Evolutionary conservation across 2,329 filamentous ascomycete genomes (phyloP), one percentile per base, ranked within the genome.

Genomic region (Diaporthe destruens): DNA sequence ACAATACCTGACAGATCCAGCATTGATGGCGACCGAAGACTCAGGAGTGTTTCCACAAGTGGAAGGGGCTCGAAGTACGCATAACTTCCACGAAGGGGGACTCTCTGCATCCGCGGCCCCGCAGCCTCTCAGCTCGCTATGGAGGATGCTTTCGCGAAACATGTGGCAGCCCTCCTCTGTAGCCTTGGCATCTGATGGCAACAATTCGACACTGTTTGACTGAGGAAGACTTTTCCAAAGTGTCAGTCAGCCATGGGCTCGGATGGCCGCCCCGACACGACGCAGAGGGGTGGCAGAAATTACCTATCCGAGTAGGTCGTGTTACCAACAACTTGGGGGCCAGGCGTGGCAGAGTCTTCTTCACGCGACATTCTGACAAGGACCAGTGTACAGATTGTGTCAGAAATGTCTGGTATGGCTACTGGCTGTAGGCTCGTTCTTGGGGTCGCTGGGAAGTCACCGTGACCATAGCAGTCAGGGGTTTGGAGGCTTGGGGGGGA

Each of bases 281-380:
- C 3, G 47, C 32, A 23, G 32, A 66, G 32, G 61, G 25, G 32
- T 32, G 44, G n/a, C 44, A 53, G 25, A 20, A 51, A 32, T 39
- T 7, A 66, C 61, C 61, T 53, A 2, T 66, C 20, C 39, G 47
- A 12, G 61, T 25, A 25, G 3, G 44, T 39, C 8, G 61, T 66
- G 9, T n/a, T 5, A 51, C 44, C 47, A 39, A 18, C 20, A n/a
- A n/a, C 8, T 51, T 66, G 61, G 61, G 61, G 61, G 61, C 61
- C 61, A 53, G 32, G 29, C 32, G n/a, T 32, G 32, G 20, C 61
- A 29, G 47, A 53, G 14, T 12, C 3, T 53, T 23, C n/a, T 20
- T 66, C 29, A 20, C 29, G 32, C 47, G 61, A 14, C 61, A 66
- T 66, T 53, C 12, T 39, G 32, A 66, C 61, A 29, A 39, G 12